Percentiles rank a stretch among this genome's conserved stretches.
phyloP scores from a whole-genome alignment of 352 stramenopile species.

The Paralagenidium karlingii region DNA sequence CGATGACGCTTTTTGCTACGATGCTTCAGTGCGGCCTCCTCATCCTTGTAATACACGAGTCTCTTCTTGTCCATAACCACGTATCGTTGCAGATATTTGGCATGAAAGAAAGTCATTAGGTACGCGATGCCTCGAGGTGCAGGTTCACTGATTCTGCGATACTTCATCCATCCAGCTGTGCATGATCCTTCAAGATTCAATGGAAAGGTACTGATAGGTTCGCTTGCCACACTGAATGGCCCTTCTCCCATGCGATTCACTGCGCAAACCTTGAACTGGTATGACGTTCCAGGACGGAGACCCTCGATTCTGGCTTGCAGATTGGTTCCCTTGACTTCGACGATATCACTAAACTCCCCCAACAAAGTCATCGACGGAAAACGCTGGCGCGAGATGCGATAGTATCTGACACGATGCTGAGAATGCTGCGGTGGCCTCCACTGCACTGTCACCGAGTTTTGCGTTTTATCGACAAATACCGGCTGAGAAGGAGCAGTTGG shows the following conservation, averaged over 20 bases:
- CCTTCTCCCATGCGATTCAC: slow-evolving; percentile 80
- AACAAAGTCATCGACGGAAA: slow-evolving; percentile 75
- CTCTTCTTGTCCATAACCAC: slow-evolving; percentile 57
- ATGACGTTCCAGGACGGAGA: slow-evolving; percentile 62
- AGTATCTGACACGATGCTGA: slow-evolving; percentile 73
- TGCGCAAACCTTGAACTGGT: slow-evolving; percentile 79
- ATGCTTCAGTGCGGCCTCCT: slow-evolving; percentile 67
- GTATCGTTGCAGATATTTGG: slow-evolving; percentile 73
- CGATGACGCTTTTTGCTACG: slow-evolving; percentile 38
- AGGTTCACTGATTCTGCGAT: slow-evolving; percentile 51
- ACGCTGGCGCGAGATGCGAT: slow-evolving; percentile 65
- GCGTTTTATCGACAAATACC: slow-evolving; percentile 30
- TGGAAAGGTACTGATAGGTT: slow-evolving; percentile 51
- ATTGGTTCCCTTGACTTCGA: slow-evolving; percentile 48
- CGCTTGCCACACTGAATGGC: slow-evolving; percentile 59
- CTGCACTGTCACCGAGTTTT: slow-evolving; percentile 63
- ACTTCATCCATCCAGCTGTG: slow-evolving; percentile 81
- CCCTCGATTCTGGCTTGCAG: slow-evolving; percentile 54
- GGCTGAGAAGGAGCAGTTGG: slow-evolving; percentile 62
- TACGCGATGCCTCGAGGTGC: too few species aligned
- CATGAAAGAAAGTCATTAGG: slow-evolving; percentile 50
- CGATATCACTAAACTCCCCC: slow-evolving; percentile 66
- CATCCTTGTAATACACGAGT: slow-evolving; percentile 73
- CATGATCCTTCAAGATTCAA: slow-evolving; percentile 63
- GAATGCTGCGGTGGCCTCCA: slow-evolving; percentile 49